phyloP scores from a whole-genome alignment of 2,329 filamentous ascomycete genomes.

The Trichoderma aggressivum region DNA sequence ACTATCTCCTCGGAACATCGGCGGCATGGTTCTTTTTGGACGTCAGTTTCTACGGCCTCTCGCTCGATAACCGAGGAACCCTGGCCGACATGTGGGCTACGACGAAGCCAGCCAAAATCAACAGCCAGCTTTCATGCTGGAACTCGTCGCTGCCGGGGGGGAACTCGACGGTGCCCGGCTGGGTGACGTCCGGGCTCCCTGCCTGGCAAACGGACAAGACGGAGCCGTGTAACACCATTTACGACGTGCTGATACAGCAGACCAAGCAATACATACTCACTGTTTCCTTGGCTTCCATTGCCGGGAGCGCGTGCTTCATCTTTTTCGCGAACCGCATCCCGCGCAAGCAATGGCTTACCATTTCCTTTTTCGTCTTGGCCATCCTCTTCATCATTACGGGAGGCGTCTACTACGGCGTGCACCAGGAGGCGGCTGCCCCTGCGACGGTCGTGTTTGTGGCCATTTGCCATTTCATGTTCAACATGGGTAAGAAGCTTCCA shows the following conservation, averaged over 20 bases:
- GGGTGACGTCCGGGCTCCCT: constrained; percentile 40
- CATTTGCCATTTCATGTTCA: constrained; percentile 53
- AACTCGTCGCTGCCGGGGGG: constrained; percentile 42
- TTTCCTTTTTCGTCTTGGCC: constrained; percentile 46
- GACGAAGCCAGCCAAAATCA: constrained; percentile 31
- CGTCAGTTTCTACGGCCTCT: constrained; percentile 53
- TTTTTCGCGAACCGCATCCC: constrained; percentile 46
- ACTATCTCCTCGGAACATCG: constrained; percentile 40
- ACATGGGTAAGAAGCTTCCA: constrained; percentile 42
- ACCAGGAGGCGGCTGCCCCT: constrained; percentile 39
- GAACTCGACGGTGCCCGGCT: constrained; percentile 42
- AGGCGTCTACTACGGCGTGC: constrained; percentile 48
- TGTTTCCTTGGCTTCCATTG: constrained; percentile 50
- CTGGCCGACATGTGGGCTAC: constrained; percentile 41
- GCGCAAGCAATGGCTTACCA: constrained; percentile 48
- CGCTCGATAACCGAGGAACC: constrained; percentile 42
- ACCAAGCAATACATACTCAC: constrained; percentile 52
- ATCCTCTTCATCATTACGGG: constrained; percentile 48
- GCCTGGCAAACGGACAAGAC: constrained; percentile 50
- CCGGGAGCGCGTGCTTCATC: constrained; percentile 49
- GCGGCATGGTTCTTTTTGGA: constrained; percentile 53
- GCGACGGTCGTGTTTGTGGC: constrained; percentile 50
- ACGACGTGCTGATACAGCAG: constrained; percentile 50
- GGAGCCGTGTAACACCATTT: constrained; percentile 50
- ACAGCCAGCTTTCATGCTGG: constrained; percentile 44